Evolutionary conservation across 345 rosid species (phyloP), one percentile per base, ranked within the genome.

Genomic region (Salix brachista): DNA sequence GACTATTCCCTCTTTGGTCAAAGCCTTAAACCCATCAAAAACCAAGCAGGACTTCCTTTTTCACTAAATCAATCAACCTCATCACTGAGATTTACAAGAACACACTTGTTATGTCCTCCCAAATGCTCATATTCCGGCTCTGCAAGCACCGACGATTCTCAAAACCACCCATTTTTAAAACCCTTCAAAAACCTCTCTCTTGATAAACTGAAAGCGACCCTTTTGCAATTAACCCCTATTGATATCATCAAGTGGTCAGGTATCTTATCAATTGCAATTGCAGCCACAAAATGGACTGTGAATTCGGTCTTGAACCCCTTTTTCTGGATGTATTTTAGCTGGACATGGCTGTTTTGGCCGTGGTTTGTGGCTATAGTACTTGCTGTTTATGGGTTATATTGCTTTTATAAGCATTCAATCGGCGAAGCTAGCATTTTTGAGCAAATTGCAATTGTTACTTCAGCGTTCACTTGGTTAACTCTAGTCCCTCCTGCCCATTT

Each of bases 331-430:
- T 90, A 93, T 84, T 91, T 93, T 76, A 91, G 94, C 93, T 90
- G 97, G 97, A 87, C 88, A 64, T 93, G 94, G 97, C 62, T 93
- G 82, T 91, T 95, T 84, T 91, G 97, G 99, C 99, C 97, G 23
- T 93, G 96, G 97, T 80, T 80, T 65, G 86, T 87, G 77, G 97
- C 94, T 69, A 6, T 87, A n/a, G 84, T 84, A 5, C 77, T 89
- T 54, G 97, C 88, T 6, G 65, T 79, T 74, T 89, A 89, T 41
- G 97, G 97, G 12, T 25, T 88, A 0, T 88, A 86, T 84, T 87
- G 93, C 83, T 85, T 89, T 23, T 83, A 86, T 42, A 90, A 83
- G 87, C 87, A 91, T 81, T 86, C 82, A 16, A 74, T 77, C 16
- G 92, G 97, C 1, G 77, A 93, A 86, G 97, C 96, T 1, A 86